These are phyloP conservation scores for Solanum dulcamara DNA, from an alignment of 257 asterid genomes.

Conservation along the genomic window DNA sequence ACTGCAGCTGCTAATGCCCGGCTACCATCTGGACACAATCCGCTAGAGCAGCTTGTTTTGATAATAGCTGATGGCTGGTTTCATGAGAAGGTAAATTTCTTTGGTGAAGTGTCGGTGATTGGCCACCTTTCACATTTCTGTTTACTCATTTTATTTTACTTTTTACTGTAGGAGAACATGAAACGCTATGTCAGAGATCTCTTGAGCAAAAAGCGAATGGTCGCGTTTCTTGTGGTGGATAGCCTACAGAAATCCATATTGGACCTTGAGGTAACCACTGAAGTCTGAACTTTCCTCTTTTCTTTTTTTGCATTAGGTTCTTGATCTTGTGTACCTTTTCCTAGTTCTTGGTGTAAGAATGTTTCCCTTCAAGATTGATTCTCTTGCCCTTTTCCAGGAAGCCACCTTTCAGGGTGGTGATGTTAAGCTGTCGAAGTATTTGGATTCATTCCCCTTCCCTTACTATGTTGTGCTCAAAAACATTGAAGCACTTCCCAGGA, in stretches of 20 bases:
- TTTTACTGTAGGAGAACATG: constrained; percentile 38
- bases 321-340: not conserved
- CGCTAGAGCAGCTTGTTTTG: constrained; percentile 91
- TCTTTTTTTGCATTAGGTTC: not conserved
- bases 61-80: constrained; percentile 88
- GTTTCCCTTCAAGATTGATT: not conserved
- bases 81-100: constrained; percentile 58
- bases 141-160: not conserved
- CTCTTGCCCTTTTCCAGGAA: constrained; percentile 36
- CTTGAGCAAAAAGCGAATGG: constrained; percentile 70
- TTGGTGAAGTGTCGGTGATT: not conserved
- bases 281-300: not conserved
- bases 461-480: constrained; percentile 71
- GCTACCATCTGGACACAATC: constrained; percentile 74
- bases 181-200: constrained; percentile 67
- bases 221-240: constrained; percentile 75
- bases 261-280: constrained; percentile 39
- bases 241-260: constrained; percentile 58
- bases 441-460: constrained; percentile 88
- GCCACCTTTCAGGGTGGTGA: constrained; percentile 29
- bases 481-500: constrained; percentile 81
- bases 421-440: constrained; percentile 29
- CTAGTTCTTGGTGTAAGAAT: not conserved
- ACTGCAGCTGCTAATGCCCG: constrained; percentile 53
- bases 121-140: not conserved